Base-by-base conservation (phyloP, 345 rosid genomes). In the Ailanthus altissimus region DNA sequence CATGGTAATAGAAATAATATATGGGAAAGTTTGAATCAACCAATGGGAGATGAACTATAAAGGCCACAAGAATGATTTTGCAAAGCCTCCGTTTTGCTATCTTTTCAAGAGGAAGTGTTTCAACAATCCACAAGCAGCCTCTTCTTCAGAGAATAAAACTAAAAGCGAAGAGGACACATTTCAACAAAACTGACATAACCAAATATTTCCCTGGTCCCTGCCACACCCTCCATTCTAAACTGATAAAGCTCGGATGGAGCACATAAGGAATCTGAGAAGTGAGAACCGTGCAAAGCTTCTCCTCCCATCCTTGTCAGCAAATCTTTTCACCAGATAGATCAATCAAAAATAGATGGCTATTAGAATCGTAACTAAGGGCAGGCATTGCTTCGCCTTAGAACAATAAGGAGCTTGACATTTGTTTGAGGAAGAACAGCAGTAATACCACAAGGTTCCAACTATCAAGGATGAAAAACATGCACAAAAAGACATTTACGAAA, bases 151-250 rank as follows among this genome's bases (percentile, higher is more conserved):
- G 9, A 49, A 32, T n/a, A 16, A 18, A 49, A 25, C 4, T 8
- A 7, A 50, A 50, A 21, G 56, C 47, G 18, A 16, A 14, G 23
- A 69, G 6, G n/a, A 21, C 12, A 7, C 23, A 15, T 51, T 53
- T 47, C 21, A 60, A 46, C 26, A 20, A 68, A 70, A 53, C 32
- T 53, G 36, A 38, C 38, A 72, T 25, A 13, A 56, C 62, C 45
- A 70, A 40, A 58, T 40, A 56, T 72, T 57, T 72, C 47, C 32
- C 50, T 53, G 61, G 42, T 72, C 47, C 32, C 50, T 53, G 61
- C 14, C 61, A 49, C 13, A 54, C 18, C 62, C 32, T 21, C 25
- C 15, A 42, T 40, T 58, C 51, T 57, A 42, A 40, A 36, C 20
- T n/a, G 74, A 28, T 2, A 57, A 57, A 72, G 23, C 63, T 72